These are phyloP conservation scores for Rosa chinensis DNA, from an alignment of 306 rosid genomes.

Conservation along the genomic window DNA sequence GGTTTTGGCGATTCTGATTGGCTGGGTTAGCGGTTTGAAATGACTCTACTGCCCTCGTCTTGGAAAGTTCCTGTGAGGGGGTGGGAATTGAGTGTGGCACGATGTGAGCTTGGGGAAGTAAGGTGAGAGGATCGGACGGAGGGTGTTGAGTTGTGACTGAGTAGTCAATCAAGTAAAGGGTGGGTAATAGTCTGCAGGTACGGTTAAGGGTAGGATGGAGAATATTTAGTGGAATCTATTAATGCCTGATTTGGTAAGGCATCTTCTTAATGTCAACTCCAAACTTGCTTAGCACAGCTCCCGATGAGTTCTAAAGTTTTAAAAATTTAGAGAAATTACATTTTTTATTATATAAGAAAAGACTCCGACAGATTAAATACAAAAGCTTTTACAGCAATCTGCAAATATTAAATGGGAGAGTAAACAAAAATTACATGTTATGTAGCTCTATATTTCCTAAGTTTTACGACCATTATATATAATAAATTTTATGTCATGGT, in stretches of 20 bases:
- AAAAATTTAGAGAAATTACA: no score
- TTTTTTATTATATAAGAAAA: no score
- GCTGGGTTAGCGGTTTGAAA: background rate
- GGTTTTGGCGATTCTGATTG: slow-evolving; percentile 20
- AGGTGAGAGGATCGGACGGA: background rate
- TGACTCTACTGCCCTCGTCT: slow-evolving; percentile 6
- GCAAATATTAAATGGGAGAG: no score
- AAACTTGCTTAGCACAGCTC: background rate
- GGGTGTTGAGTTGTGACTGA: background rate
- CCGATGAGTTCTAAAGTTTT: background rate
- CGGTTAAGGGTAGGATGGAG: background rate
- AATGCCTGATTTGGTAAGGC: background rate
- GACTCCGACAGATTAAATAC: no score
- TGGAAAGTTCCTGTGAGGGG: background rate
- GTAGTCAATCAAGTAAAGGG: background rate
- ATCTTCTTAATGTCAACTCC: background rate
- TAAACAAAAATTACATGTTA: no score
- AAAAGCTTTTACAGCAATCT: no score
- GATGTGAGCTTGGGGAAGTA: background rate
- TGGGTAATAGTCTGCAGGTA: background rate
- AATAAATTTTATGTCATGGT: no score
- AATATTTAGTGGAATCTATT: slow-evolving; percentile 26
- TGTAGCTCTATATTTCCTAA: no score
- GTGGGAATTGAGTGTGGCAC: background rate
- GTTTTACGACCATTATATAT: no score